A percentile compares a stretch with the other conserved stretches of the same genome.
Conservation (phyloP, 78 protist species). For the Neovahlkampfia damariscottae region DNA sequence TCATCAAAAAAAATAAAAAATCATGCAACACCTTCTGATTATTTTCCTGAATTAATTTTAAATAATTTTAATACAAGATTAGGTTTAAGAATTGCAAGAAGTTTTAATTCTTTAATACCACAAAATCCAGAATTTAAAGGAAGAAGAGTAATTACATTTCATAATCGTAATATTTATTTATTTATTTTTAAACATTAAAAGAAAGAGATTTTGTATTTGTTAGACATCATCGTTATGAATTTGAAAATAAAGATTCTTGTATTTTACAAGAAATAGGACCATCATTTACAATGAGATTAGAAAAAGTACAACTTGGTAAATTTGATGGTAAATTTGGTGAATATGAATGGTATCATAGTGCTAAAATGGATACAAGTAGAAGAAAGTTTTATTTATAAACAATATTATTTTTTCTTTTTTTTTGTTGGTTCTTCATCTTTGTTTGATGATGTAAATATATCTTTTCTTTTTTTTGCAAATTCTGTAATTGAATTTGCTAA, state of each 20-base stretch:
- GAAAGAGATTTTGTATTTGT: conserved; percentile 95
- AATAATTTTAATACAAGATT: conserved; percentile 89
- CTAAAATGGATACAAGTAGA: conserved; percentile 18
- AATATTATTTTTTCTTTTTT: background rate
- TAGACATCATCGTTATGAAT: conserved; percentile 81
- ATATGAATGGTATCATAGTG: conserved; percentile 62
- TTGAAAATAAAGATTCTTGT: conserved; percentile 21
- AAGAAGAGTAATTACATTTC: conserved; percentile 86
- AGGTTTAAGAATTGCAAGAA: conserved; percentile 79
- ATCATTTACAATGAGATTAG: conserved; percentile 82
- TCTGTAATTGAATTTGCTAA: background rate
- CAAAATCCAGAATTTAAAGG: conserved; percentile 72
- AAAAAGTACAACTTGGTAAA: conserved; percentile 80
- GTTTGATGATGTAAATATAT: no score
- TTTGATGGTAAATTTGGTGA: conserved; percentile 83
- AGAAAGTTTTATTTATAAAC: conserved; percentile 10
- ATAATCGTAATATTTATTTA: no score
- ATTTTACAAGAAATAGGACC: conserved; percentile 95
- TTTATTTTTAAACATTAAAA: no score
- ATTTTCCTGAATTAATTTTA: conserved; percentile 78
- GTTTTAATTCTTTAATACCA: conserved; percentile 77
- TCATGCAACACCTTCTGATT: conserved; percentile 22
- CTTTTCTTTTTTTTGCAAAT: background rate
- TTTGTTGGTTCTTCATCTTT: no score
- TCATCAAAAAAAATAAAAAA: conserved; percentile 38